A percentile compares a stretch with the other conserved stretches of the same genome.
Conservation (phyloP, 805 yeast genomes). For the Yamadazyma tumulicola region DNA sequence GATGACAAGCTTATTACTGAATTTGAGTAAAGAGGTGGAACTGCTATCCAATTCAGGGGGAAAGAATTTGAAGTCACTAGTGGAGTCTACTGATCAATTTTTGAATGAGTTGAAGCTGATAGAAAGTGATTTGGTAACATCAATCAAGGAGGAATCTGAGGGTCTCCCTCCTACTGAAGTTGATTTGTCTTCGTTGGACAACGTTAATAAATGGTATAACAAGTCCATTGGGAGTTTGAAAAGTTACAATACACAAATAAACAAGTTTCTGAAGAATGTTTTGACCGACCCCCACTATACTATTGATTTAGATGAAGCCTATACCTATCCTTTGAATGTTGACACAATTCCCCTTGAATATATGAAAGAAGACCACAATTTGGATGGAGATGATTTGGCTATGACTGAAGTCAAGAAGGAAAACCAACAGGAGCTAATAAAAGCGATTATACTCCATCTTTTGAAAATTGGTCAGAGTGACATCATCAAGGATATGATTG, state of each 20-base stretch:
- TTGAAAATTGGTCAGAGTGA: conserved; percentile 39
- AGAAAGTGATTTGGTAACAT: conserved; percentile 4
- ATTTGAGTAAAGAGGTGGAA: conserved; percentile 1
- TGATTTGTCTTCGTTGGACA: conserved; percentile 12
- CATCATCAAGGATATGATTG: conserved; percentile 27
- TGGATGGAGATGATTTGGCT: conserved; percentile 7
- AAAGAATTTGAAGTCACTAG: conserved; percentile 15
- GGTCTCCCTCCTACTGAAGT: neutral
- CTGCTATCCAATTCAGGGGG: conserved; percentile 16
- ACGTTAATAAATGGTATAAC: conserved; percentile 30
- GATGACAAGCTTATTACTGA: conserved; percentile 4
- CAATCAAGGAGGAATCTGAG: conserved; percentile 2
- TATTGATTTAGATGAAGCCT: conserved; percentile 39
- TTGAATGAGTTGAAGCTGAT: conserved; percentile 17
- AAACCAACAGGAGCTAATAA: conserved; percentile 29
- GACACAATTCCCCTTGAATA: conserved; percentile 22
- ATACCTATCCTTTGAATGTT: conserved; percentile 34
- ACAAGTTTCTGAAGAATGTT: conserved; percentile 32
- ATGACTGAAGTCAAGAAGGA: conserved; percentile 15
- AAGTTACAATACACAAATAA: conserved; percentile 31
- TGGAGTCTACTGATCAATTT: conserved; percentile 20
- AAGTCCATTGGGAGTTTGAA: conserved; percentile 30
- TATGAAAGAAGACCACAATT: neutral
- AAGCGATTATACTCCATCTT: conserved; percentile 36
- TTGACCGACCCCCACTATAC: conserved; percentile 23